A percentile compares a stretch with the other conserved stretches of the same genome.
Conservation (phyloP, 2,329 filamentous ascomycete genomes). For the Scytalidium sp. region DNA sequence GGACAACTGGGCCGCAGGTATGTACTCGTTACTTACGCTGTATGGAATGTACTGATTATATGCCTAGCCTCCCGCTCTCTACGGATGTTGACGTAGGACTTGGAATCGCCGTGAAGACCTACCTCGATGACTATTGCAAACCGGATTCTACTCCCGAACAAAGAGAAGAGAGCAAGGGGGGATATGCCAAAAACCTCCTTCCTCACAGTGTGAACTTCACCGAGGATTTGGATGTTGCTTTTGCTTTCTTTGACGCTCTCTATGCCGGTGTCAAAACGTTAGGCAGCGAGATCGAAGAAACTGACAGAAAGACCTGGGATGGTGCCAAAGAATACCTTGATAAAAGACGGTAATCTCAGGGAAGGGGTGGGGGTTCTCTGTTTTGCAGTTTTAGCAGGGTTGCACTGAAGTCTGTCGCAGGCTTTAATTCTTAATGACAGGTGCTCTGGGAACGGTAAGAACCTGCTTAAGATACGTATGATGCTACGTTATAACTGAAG, state of each 20-base stretch:
- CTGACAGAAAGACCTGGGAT: conserved; percentile 51
- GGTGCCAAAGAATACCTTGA: conserved; percentile 51
- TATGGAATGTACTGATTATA: conserved; percentile 1
- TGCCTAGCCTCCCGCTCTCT: conserved; percentile 60
- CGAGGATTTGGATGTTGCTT: conserved; percentile 58
- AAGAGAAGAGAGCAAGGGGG: conserved; percentile 41
- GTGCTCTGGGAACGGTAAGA: too few species aligned
- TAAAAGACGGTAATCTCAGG: conserved; percentile 16
- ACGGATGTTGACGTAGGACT: conserved; percentile 71
- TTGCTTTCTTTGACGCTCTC: conserved; percentile 56
- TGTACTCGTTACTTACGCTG: conserved; percentile 24
- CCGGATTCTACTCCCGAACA: conserved; percentile 50
- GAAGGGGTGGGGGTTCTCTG: background rate
- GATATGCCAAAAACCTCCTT: conserved; percentile 50
- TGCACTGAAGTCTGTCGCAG: too few species aligned
- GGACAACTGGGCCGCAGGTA: conserved; percentile 71
- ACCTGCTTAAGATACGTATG: too few species aligned
- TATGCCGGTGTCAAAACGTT: conserved; percentile 55
- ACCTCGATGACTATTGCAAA: conserved; percentile 67
- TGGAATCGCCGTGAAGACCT: conserved; percentile 77
- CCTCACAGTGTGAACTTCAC: conserved; percentile 55
- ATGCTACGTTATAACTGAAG: too few species aligned
- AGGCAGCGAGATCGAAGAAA: conserved; percentile 42
- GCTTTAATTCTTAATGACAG: too few species aligned
- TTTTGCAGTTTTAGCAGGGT: background rate